Evolutionary conservation across 2,329 filamentous ascomycete genomes (phyloP).

Genomic region (Neofusicoccum sp.): DNA sequence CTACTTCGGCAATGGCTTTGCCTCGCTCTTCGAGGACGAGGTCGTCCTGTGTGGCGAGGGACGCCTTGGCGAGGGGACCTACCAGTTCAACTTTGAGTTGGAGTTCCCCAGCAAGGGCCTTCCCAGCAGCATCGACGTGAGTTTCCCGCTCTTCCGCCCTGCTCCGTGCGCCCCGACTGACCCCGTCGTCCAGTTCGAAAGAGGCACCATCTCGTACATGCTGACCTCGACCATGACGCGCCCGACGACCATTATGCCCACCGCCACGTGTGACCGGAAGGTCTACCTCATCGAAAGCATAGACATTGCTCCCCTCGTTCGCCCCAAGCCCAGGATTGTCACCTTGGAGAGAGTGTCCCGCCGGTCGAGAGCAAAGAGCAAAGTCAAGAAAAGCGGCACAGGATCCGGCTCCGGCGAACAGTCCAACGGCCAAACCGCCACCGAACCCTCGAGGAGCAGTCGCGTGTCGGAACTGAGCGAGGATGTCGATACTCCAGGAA

Average conservation of each 20-base stretch:
- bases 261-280: conserved; percentile 75
- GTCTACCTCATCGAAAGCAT: conserved; percentile 77
- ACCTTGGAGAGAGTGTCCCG: conserved; percentile 84
- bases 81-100: conserved; percentile 76
- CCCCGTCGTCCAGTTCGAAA: conserved; percentile 71
- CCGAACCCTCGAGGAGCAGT: conserved; percentile 26
- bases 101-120: conserved; percentile 67
- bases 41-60: conserved; percentile 77
- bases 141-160: conserved; percentile 31
- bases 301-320: conserved; percentile 73
- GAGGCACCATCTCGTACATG: conserved; percentile 88
- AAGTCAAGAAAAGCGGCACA: conserved; percentile 1
- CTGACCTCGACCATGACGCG: conserved; percentile 86
- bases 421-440: not conserved
- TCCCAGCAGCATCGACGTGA: conserved; percentile 92
- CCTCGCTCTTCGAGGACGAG: conserved; percentile 81
- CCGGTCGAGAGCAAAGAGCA: conserved; percentile 58
- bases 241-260: conserved; percentile 80
- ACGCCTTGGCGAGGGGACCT: conserved; percentile 68
- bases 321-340: conserved; percentile 77
- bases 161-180: conserved; percentile 21
- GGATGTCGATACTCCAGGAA: conserved; percentile 37
- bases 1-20: conserved; percentile 74
- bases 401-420: conserved; percentile 7
- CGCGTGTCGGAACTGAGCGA: conserved; percentile 29